Conservation (phyloP, 176 grass and related monocot genomes). For the Zoysia pacifica region DNA sequence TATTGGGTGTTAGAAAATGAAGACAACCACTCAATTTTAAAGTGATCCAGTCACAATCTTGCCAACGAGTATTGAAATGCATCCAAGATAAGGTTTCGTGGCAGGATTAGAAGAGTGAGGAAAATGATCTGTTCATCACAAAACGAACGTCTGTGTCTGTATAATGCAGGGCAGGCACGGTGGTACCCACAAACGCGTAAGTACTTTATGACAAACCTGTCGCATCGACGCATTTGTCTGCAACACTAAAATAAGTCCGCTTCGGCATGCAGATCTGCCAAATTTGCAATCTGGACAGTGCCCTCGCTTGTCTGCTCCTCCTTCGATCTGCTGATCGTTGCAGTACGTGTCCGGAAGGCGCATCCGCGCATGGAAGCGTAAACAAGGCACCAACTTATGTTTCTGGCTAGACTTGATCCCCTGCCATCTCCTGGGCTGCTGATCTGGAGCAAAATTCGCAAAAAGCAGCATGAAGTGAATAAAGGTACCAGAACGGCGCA, state of each 20-base stretch:
- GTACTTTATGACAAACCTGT: not conserved
- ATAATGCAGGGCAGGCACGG: not conserved
- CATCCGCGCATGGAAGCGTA: not conserved
- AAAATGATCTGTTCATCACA: not conserved
- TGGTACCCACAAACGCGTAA: not conserved
- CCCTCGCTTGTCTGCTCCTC: constrained; percentile 22
- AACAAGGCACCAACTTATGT: not conserved
- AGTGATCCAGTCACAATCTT: too few relatives aligned
- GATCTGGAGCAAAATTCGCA: constrained; percentile 4
- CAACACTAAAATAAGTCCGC: constrained; percentile 14
- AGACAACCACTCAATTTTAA: too few relatives aligned
- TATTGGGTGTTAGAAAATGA: too few relatives aligned
- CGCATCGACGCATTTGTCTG: constrained; percentile 1
- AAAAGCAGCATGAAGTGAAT: not conserved
- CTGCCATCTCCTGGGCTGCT: constrained; percentile 3
- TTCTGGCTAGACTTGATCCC: constrained; percentile 20
- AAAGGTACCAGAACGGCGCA: not conserved
- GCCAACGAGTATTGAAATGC: too few relatives aligned
- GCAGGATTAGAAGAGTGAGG: not conserved
- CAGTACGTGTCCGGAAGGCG: constrained; percentile 27
- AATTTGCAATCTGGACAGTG: constrained; percentile 24
- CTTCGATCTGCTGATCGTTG: constrained; percentile 32
- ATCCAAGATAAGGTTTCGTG: not conserved
- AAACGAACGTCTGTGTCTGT: not conserved
- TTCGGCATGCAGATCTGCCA: not conserved